Conservation (phyloP, 805 yeast genomes). For the Kazachstania africana region DNA sequence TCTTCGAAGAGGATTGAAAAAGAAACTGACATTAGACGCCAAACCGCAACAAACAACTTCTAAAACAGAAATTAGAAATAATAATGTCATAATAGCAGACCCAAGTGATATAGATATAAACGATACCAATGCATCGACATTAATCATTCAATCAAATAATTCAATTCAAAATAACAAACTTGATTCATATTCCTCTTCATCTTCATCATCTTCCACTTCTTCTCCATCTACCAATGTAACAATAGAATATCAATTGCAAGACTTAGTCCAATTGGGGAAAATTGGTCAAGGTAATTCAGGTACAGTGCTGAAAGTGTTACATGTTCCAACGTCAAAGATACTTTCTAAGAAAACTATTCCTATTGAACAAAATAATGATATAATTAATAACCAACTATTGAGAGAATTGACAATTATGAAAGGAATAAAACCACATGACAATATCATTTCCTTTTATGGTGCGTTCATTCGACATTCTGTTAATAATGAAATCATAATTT, state of each 20-base stretch:
- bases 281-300: conserved; percentile 95
- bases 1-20: too few species aligned
- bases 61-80: not conserved
- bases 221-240: not conserved
- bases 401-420: conserved; percentile 85
- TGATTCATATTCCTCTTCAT: too few species aligned
- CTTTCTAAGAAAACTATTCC: conserved; percentile 88
- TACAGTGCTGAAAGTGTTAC: conserved; percentile 76
- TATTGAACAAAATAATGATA: conserved; percentile 57
- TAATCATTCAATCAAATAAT: too few species aligned
- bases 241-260: conserved; percentile 37
- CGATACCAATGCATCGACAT: not conserved
- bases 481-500: conserved; percentile 62
- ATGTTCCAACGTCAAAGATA: conserved; percentile 73
- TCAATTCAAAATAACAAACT: not conserved
- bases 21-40: too few species aligned
- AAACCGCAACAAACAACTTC: not conserved
- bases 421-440: conserved; percentile 69
- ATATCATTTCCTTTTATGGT: conserved; percentile 83
- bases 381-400: conserved; percentile 46
- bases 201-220: too few species aligned
- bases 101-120: not conserved
- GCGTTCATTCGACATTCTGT: conserved; percentile 53
- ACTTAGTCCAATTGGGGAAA: conserved; percentile 60
- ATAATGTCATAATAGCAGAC: not conserved